Conservation (phyloP, 2,329 filamentous ascomycete genomes). For the Seiridium cupressi region DNA sequence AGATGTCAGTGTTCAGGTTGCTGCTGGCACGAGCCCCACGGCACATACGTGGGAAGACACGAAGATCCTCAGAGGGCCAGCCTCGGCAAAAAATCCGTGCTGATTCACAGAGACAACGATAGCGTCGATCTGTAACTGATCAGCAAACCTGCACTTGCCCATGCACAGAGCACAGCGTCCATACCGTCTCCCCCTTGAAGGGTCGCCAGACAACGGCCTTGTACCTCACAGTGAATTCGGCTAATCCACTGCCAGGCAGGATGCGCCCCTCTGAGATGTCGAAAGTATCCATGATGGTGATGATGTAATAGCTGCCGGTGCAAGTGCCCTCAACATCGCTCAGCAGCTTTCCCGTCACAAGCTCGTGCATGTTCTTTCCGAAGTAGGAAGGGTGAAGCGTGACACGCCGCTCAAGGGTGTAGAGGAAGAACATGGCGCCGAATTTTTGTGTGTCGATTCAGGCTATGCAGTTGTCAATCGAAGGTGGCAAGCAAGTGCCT, state of each 20-base stretch:
- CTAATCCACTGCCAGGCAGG: conserved; percentile 84
- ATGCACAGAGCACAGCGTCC: conserved; percentile 29
- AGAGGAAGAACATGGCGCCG: conserved; percentile 89
- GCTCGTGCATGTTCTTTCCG: conserved; percentile 86
- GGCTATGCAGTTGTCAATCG: no score
- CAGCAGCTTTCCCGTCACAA: conserved; percentile 85
- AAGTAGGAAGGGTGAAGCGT: conserved; percentile 97
- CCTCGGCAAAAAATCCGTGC: conserved; percentile 86
- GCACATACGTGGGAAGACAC: conserved; percentile 73
- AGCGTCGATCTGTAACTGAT: conserved; percentile 73
- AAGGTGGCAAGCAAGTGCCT: no score
- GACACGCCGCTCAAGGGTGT: conserved; percentile 92
- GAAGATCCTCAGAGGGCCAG: conserved; percentile 75
- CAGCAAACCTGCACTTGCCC: conserved; percentile 13
- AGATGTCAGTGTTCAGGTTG: conserved; percentile 20
- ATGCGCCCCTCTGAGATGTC: conserved; percentile 93
- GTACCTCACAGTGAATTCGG: conserved; percentile 93
- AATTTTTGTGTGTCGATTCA: background rate
- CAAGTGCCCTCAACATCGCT: conserved; percentile 94
- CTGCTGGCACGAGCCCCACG: conserved; percentile 4
- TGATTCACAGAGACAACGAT: conserved; percentile 89
- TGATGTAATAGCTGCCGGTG: conserved; percentile 94
- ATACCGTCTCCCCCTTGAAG: conserved; percentile 96
- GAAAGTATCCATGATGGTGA: conserved; percentile 95
- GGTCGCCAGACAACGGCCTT: conserved; percentile 96